Evolutionary conservation across 2,329 filamentous ascomycete genomes (phyloP).

Genomic region (Didymellaceae sp.): DNA sequence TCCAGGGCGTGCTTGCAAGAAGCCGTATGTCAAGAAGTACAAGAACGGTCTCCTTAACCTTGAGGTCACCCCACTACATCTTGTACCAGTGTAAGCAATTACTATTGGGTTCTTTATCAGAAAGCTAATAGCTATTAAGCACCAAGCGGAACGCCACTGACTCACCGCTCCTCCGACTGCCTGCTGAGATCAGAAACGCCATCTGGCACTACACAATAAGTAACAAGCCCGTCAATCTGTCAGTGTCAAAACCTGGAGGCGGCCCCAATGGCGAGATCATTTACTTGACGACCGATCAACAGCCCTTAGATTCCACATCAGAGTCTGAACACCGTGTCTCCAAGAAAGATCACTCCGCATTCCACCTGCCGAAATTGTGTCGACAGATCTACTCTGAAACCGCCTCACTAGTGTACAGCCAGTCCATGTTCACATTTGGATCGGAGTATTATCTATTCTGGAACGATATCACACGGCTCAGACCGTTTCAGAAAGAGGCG

Average conservation of each 20-base stretch:
- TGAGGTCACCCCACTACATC: not conserved
- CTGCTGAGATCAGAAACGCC: not conserved
- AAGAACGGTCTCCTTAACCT: constrained; percentile 1
- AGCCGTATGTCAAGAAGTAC: not conserved
- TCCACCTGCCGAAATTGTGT: constrained; percentile 5
- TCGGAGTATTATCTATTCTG: not conserved
- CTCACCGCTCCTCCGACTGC: constrained; percentile 3
- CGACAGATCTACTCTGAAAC: constrained; percentile 20
- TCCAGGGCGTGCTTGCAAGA: not conserved
- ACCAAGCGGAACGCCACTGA: not conserved
- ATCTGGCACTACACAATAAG: constrained; percentile 1
- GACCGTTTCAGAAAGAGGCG: not conserved
- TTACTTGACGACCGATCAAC: too few species aligned
- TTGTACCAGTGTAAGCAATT: not conserved
- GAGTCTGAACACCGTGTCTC: not conserved
- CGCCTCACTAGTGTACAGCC: not conserved
- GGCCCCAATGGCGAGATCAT: too few species aligned
- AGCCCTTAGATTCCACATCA: too few species aligned
- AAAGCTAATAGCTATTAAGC: not conserved
- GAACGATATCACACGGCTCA: not conserved
- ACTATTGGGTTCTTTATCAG: not conserved
- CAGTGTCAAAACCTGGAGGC: too few species aligned
- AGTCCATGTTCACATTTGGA: not conserved
- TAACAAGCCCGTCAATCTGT: not conserved
- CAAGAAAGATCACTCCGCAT: not conserved